Evolutionary conservation across 768 basidiomycete species (phyloP), one percentile per base, ranked within the genome.

Genomic region (Amanita pseudoporphyria): DNA sequence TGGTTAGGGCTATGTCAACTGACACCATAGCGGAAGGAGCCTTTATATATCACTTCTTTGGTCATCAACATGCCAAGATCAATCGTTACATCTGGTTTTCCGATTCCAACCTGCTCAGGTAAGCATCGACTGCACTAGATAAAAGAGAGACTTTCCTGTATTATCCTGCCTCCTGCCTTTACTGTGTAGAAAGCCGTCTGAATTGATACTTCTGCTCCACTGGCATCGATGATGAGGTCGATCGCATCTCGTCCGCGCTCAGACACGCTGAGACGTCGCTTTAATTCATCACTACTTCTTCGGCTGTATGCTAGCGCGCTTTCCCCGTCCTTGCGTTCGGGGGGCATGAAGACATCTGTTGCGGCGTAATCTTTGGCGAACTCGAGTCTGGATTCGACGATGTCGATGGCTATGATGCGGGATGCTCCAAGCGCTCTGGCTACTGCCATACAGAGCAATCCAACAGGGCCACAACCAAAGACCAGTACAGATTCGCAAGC

Each of bases 391-490:
- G 72, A 64, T 28, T 78, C 69, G 47, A 82, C 74, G 54, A 90
- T 84, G 60, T 93, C 93, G 53, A 95, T 77, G 3, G 84, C 93
- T 52, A 98, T 77, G 54, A 95, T 74, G 42, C 86, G 82, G 36
- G 76, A 73, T 2, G 92, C 95, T 31, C 92, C 93, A 41, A 95
- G 72, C 2, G 94, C 93, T 63, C 86, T 93, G 6, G 95, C 94
- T n/a, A 92, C 90, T 6, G 90, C 93, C 87, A 94, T 90, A 61
- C 86, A 88, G 18, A 96, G 77, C 24, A 95, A 69, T n/a, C 92
- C 89, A 48, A 76, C 71, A 24, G 93, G 94, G 2, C 93, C 90
- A 54, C 83, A 93, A 26, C 94, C 94, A 58, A 93, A 93, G 47
- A 97, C 72, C 13, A 78, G 80, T 54, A 95, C 81, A 32, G 80